A percentile compares a stretch with the other conserved stretches of the same genome.
Conservation (phyloP, 352 stramenopile genomes). For the Globisporangium lucens region DNA sequence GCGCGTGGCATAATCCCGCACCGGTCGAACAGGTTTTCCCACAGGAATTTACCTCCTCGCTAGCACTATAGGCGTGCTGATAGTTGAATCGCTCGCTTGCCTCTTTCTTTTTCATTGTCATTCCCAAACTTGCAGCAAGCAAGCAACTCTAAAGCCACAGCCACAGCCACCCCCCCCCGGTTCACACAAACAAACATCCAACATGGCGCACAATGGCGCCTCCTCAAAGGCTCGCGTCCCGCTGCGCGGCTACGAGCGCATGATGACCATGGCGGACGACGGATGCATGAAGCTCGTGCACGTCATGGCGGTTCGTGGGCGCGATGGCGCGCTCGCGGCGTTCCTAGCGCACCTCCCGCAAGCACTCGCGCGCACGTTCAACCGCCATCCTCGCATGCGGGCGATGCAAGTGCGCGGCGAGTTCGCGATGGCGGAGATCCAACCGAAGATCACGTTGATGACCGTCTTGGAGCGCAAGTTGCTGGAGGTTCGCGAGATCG, state of each 20-base stretch:
- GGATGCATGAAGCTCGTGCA: conserved; percentile 5
- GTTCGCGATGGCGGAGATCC: conserved; percentile 37
- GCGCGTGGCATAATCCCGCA: no score
- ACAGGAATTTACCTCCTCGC: no score
- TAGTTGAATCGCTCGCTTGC: no score
- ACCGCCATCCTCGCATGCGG: conserved; percentile 8
- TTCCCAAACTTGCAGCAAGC: no score
- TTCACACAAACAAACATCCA: not conserved
- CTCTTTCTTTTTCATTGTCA: no score
- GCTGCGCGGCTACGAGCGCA: conserved; percentile 9
- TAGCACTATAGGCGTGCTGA: no score
- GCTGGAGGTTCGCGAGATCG: conserved; percentile 23
- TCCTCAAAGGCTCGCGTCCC: not conserved
- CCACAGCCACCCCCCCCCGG: no score
- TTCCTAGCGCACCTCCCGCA: not conserved
- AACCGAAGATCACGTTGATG: conserved; percentile 28
- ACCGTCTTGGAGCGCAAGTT: conserved; percentile 19
- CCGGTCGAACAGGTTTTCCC: no score
- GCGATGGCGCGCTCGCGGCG: not conserved
- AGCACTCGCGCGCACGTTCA: conserved; percentile 3
- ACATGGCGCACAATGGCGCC: not conserved
- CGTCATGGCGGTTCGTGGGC: not conserved
- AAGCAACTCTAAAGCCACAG: no score
- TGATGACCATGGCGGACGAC: conserved; percentile 3
- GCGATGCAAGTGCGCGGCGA: conserved; percentile 28